Evolutionary conservation across 2,329 filamentous ascomycete species (phyloP), one percentile per base, ranked within the genome.

Genomic region (Aspergillus tubingensis): DNA sequence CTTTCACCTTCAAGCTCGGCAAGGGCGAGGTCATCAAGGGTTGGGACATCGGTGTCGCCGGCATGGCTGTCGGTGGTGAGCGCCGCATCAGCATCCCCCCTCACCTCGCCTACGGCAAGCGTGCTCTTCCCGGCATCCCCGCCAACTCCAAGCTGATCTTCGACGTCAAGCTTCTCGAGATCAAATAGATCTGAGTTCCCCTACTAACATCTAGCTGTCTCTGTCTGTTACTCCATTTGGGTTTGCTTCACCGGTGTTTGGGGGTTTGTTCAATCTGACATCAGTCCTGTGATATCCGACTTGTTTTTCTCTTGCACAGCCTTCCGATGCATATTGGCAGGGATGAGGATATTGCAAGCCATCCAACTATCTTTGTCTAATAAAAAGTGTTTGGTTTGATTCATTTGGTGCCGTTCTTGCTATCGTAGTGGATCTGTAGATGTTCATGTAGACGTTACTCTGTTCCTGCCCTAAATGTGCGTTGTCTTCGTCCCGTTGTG

Each of bases 1-100:
- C 96, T 60, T 99, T 99, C 83, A 86, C 85, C 68, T 98, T 98
- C 87, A 96, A 94, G 84, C 88, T 96, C 63, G 96, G 95, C 69
- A 87, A 88, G 75, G 93, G 93, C 63, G 91, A 98, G 79, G 96
- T 99, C 72, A 99, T 99, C 83, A 95, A 96, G 86, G 95, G 95
- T 69, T 98, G 95, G 96, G 96, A 99, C 77, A 86, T 98, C 67
- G 95, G 95, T 80, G 83, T 99, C 69, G 84, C 86, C 68, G 96
- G 96, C 79, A 97, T 99, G 92, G 83, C 88, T 69, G 89, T 93
- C 68, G 95, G 95, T 73, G 92, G 92, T 72, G 96, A 99, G 85
- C 91, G 95, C 72, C 89, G 95, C 69, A 85, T 99, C 72, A 93
- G 88, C 65, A 92, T 99, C 72, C 96, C 96, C 51, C 84, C 95